These are phyloP conservation scores for Tolypocladium sp. DNA, from an alignment of 2,329 filamentous ascomycete genomes.

Conservation along the genomic window DNA sequence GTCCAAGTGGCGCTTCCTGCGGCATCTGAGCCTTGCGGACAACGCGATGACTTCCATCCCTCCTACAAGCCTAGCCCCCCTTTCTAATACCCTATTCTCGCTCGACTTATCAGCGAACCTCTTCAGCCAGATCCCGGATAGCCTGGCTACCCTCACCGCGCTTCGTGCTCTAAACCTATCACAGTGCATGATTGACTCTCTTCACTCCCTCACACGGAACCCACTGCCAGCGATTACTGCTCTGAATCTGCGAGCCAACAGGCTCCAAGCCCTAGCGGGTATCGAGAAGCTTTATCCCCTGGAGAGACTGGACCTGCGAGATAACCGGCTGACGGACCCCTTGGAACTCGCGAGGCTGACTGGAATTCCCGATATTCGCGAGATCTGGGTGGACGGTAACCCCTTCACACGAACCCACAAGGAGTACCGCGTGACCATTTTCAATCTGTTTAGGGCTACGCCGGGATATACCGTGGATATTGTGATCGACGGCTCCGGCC, in stretches of 20 bases:
- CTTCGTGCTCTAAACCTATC: constrained; percentile 90
- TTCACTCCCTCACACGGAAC: constrained; percentile 77
- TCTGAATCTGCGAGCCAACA: constrained; percentile 82
- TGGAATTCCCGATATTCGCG: constrained; percentile 80
- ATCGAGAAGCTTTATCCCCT: constrained; percentile 82
- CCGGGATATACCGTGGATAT: constrained; percentile 89
- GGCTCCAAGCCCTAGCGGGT: constrained; percentile 77
- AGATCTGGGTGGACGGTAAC: constrained; percentile 89
- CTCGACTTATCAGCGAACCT: constrained; percentile 89
- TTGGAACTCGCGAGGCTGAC: constrained; percentile 84
- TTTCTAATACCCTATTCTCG: constrained; percentile 83
- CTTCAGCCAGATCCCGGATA: constrained; percentile 90
- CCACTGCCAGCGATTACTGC: constrained; percentile 90
- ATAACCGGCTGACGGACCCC: constrained; percentile 86
- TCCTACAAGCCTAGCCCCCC: constrained; percentile 64
- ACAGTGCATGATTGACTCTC: constrained; percentile 93
- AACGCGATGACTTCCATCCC: constrained; percentile 80
- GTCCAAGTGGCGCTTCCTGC: constrained; percentile 90
- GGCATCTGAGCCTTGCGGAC: constrained; percentile 84
- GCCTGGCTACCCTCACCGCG: constrained; percentile 72
- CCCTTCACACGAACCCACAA: constrained; percentile 83
- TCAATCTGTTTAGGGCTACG: constrained; percentile 88
- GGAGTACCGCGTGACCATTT: constrained; percentile 80
- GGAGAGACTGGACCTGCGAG: constrained; percentile 82
- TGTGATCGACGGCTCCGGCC: constrained; percentile 74